phyloP scores from a whole-genome alignment of 2,329 filamentous ascomycete species.

The Zelopaecilomyces penicillatus region DNA sequence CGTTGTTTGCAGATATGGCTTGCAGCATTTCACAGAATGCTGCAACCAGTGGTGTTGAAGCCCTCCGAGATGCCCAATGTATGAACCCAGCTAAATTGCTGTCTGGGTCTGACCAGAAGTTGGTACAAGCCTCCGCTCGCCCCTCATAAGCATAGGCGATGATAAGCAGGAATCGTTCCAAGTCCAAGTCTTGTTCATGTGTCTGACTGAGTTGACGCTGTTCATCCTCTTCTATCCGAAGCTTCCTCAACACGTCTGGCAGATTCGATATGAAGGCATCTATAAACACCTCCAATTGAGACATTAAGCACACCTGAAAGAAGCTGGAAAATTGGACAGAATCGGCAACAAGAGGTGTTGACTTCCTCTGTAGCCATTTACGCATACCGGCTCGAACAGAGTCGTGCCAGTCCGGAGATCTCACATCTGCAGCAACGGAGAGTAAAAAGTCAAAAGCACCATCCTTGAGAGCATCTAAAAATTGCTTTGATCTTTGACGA shows the following conservation, averaged over 20 bases:
- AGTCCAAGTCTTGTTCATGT: conserved; percentile 60
- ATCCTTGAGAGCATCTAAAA: conserved; percentile 71
- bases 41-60: conserved; percentile 90
- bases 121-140: conserved; percentile 72
- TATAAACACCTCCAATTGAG: conserved; percentile 76
- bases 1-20: conserved; percentile 72
- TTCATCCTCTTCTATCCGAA: conserved; percentile 84
- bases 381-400: conserved; percentile 76
- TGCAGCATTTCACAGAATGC: conserved; percentile 96
- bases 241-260: conserved; percentile 78
- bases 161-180: conserved; percentile 86
- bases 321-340: conserved; percentile 59
- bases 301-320: conserved; percentile 66
- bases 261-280: conserved; percentile 94
- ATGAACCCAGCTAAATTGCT: conserved; percentile 91
- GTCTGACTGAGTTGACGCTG: conserved; percentile 61
- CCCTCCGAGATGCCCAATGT: conserved; percentile 91
- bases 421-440: conserved; percentile 73
- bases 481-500: conserved; percentile 61
- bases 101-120: conserved; percentile 88
- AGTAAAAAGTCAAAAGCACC: conserved; percentile 90
- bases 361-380: conserved; percentile 73
- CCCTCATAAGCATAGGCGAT: conserved; percentile 88
- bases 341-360: conserved; percentile 59
- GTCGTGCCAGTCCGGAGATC: conserved; percentile 77